Evolutionary conservation across 495 filamentous ascomycete genomes (phyloP).

Genomic region (Hyphodiscus hymeniophilus): DNA sequence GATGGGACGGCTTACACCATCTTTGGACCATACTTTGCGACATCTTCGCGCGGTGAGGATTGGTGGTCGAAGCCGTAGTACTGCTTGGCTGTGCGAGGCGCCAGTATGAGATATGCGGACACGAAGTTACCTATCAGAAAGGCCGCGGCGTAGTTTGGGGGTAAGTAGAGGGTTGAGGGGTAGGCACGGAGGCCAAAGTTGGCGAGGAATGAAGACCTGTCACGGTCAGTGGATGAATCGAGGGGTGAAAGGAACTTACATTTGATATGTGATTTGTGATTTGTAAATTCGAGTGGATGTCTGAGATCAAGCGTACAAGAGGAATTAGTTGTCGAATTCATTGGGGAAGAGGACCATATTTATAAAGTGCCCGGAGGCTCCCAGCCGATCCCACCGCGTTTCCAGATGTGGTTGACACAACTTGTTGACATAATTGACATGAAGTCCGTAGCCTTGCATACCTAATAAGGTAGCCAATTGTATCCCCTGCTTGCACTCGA

Average conservation of each 20-base stretch:
- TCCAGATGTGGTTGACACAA: too few species aligned
- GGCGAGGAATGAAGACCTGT: slow-evolving; percentile 41
- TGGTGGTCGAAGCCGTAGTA: slow-evolving; percentile 42
- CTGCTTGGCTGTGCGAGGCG: slow-evolving; percentile 35
- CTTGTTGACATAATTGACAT: too few species aligned
- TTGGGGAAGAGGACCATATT: too few species aligned
- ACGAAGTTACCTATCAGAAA: slow-evolving; percentile 40
- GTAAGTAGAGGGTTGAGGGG: slow-evolving; percentile 38
- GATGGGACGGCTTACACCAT: slow-evolving; percentile 27
- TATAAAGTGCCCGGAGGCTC: too few species aligned
- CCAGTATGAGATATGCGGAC: slow-evolving; percentile 36
- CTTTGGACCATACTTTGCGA: slow-evolving; percentile 35
- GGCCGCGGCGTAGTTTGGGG: slow-evolving; percentile 29
- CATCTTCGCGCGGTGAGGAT: slow-evolving; percentile 34
- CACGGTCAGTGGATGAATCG: neutral
- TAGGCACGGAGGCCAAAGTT: slow-evolving; percentile 63
- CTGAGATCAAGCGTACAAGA: too few species aligned
- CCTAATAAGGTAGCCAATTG: too few species aligned
- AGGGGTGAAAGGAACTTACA: neutral
- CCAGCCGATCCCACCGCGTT: too few species aligned
- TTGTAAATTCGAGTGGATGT: too few species aligned
- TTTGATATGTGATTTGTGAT: too few species aligned
- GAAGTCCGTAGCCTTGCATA: too few species aligned
- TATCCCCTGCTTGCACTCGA: too few species aligned
- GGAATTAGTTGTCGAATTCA: too few species aligned